phyloP scores from a whole-genome alignment of 179 eudicot genomes.

The Heliamphora pulchella region DNA sequence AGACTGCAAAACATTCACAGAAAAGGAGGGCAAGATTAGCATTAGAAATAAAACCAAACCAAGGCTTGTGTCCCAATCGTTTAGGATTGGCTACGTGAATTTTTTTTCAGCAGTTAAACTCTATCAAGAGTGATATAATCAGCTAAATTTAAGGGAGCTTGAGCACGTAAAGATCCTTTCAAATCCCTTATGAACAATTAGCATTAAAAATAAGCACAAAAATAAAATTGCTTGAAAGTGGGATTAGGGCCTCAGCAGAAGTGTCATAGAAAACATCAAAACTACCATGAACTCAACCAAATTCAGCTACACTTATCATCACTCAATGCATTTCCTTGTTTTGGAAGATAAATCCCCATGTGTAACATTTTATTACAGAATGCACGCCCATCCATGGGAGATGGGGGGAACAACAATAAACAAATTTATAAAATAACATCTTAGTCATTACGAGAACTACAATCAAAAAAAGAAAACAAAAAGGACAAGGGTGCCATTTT shows the following conservation, averaged over 20 bases:
- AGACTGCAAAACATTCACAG: constrained; percentile 45
- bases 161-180: too few species aligned
- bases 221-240: background rate
- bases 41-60: background rate
- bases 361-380: background rate
- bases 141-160: too few species aligned
- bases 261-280: background rate
- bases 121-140: too few species aligned
- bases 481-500: background rate
- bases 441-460: background rate
- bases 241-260: background rate
- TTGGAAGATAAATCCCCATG: background rate
- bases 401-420: too few species aligned
- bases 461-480: background rate
- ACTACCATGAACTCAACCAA: too few species aligned
- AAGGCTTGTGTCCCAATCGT: background rate
- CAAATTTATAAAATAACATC: background rate
- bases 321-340: too few species aligned
- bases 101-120: too few species aligned
- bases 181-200: background rate
- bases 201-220: background rate
- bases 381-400: too few species aligned
- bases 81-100: too few species aligned
- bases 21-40: background rate
- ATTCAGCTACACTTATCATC: too few species aligned